Evolutionary conservation across 108 stramenopile species (phyloP), one percentile per base, ranked within the genome.

Genomic region (Skeletonema tropicum): DNA sequence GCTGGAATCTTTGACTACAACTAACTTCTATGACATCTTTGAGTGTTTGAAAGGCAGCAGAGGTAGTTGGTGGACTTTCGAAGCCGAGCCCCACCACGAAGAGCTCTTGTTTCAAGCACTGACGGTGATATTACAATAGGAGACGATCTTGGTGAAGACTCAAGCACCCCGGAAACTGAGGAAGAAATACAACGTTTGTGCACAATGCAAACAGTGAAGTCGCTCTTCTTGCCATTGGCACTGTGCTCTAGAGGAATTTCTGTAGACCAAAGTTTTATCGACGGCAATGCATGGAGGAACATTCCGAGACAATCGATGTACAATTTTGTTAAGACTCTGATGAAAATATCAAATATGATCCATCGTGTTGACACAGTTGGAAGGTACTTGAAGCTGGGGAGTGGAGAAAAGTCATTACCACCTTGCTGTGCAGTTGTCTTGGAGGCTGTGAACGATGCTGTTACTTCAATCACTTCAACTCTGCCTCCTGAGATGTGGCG

Each of bases 291-390:
- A 23, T 55, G 52, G 52, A 55, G 52, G 52, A 55, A 55, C 52
- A 55, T 55, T 55, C 52, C 71, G 6, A 62, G 42, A 31, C 32
- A 55, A 32, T 29, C 60, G 1, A 41, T 63, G 29, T 70, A 70
- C 76, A 42, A 60, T 33, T 73, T 72, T 29, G 49, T 73, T 0
- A 63, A 73, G 59, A 41, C 77, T 5, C 41, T 77, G 62, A 32
- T 74, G 31, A 61, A 62, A 19, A 57, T 78, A 19, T 83, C 73
- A 49, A 80, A 75, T 17, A 67, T 84, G 57, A 70, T 71, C 13
- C 46, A 62, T 32, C 79, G 85, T 17, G 41, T 80, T 2, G 48
- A 35, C n/a, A 71, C 48, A 30, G 23, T 87, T 6, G 80, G 81
- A 57, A 19, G 70, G 23, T 55, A 55, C 23, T 23, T 55, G 21